Percentiles rank a stretch among this genome's conserved stretches.
Evolutionary conservation across 805 yeast genomes (phyloP).

Genomic region (Schwanniomyces pseudopolymorphus): DNA sequence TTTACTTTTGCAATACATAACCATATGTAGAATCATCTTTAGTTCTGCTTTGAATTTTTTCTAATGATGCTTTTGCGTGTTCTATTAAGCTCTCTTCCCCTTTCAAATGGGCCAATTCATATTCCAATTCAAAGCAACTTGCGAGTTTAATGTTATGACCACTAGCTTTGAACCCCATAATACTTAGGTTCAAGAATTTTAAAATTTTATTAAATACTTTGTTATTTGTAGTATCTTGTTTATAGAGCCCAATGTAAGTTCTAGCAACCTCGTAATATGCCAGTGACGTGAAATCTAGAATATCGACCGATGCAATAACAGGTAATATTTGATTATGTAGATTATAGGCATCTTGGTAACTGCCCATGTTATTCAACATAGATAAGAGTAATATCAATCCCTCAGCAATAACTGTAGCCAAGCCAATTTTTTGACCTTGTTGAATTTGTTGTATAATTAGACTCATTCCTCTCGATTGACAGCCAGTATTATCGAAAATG

Average conservation of each 20-base stretch:
- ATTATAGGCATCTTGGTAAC: conserved; percentile 42
- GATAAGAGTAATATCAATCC: conserved; percentile 47
- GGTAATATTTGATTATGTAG: conserved; percentile 47
- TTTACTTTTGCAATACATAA: conserved; percentile 8
- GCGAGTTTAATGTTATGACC: conserved; percentile 38
- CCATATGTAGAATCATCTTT: conserved; percentile 29
- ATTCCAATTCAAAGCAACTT: conserved; percentile 40
- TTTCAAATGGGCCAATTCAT: conserved; percentile 30
- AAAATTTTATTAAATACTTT: conserved; percentile 29
- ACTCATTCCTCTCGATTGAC: conserved; percentile 52
- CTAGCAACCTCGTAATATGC: conserved; percentile 32
- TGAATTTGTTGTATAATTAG: conserved; percentile 49
- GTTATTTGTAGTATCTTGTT: conserved; percentile 6
- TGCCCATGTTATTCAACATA: conserved; percentile 41
- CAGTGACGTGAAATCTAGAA: conserved; percentile 35
- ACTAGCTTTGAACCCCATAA: conserved; percentile 43
- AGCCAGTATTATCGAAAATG: conserved; percentile 41
- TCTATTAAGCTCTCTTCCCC: conserved; percentile 26
- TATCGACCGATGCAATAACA: conserved; percentile 38
- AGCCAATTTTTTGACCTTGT: conserved; percentile 46
- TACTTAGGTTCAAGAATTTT: conserved; percentile 41
- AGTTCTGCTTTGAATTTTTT: conserved; percentile 24
- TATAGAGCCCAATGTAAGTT: conserved; percentile 15
- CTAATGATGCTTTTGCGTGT: conserved; percentile 29
- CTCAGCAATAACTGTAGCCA: conserved; percentile 44